Evolutionary conservation across 805 yeast species (phyloP), one percentile per base, ranked within the genome.

Genomic region (Hanseniaspora clermontiae): DNA sequence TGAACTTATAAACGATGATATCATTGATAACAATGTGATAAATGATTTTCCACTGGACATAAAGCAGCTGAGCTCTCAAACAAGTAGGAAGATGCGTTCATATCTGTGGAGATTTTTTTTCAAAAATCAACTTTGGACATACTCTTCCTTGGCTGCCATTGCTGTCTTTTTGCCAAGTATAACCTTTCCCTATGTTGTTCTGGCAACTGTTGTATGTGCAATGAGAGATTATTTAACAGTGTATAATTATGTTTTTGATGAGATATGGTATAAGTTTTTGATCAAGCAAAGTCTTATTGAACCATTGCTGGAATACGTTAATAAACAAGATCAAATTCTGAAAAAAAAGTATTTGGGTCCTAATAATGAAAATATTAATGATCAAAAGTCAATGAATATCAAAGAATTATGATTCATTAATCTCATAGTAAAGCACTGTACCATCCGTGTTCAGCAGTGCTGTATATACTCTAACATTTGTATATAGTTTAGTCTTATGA

Each of bases 191-290:
- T 53, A 53, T n/a, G 19, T 45, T 24, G 20, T 19, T 5, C 15
- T 53, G 3, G 50, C 57, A 14, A 20, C 48, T 20, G 17, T 17
- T 19, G 31, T 53, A 9, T 53, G 57, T 32, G 49, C 49, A 36
- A 38, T 53, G 47, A 53, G 39, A 15, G 57, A 53, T 15, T 53
- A 53, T 29, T 24, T 53, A 20, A 53, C 57, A 27, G 49, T 53
- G 19, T 53, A 53, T 27, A 53, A 53, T 39, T 42, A 46, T 20
- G 31, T 53, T 6, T 53, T 46, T 39, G 49, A 53, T 34, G 57
- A 53, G 20, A 53, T 53, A 19, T 53, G 57, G 57, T 53, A 43
- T 39, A 53, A 53, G 15, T 53, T 53, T 20, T 24, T 53, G 36
- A 53, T 53, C 2, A 53, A 53, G 20, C 46, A 46, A 39, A 53